Evolutionary conservation across 73 alveolate species (phyloP).

Genomic region (Symbiodinium natans): DNA sequence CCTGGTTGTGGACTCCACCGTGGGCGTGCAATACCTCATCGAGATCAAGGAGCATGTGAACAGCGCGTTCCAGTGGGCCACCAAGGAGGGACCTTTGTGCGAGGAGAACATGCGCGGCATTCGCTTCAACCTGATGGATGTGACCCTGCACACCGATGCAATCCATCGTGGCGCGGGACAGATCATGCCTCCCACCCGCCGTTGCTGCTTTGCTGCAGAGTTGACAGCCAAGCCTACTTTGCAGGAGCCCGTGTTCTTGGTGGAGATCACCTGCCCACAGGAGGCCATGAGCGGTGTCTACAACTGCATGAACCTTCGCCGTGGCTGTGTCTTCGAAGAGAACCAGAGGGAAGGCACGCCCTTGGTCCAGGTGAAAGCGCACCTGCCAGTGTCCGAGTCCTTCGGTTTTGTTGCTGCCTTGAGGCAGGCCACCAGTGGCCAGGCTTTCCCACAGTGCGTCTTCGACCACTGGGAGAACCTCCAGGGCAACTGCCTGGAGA

Average conservation of each 20-base stretch:
- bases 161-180: slow-evolving; percentile 94
- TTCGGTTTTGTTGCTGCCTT: slow-evolving; percentile 99
- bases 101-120: slow-evolving; percentile 98
- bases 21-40: slow-evolving; percentile 93
- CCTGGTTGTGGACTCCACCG: slow-evolving; percentile 96
- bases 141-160: slow-evolving; percentile 96
- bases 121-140: slow-evolving; percentile 97
- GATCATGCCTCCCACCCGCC: slow-evolving; percentile 99
- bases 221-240: slow-evolving; percentile 99
- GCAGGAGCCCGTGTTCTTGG: slow-evolving; percentile 99
- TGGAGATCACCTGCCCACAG: slow-evolving; percentile 98
- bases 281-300: slow-evolving; percentile 96
- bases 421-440: slow-evolving; percentile 99
- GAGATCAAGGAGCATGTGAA: slow-evolving; percentile 95
- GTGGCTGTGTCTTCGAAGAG: slow-evolving; percentile 99
- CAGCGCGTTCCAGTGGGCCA: slow-evolving; percentile 97
- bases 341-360: slow-evolving; percentile 99
- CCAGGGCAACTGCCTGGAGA: slow-evolving; percentile 97
- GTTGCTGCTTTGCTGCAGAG: slow-evolving; percentile 99
- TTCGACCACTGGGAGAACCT: slow-evolving; percentile 99
- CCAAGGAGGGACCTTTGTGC: slow-evolving; percentile 97
- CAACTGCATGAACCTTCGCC: slow-evolving; percentile 98
- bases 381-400: slow-evolving; percentile 99
- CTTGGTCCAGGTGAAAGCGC: slow-evolving; percentile 97
- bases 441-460: slow-evolving; percentile 99